Base-by-base conservation (phyloP, 495 filamentous ascomycete genomes). In the Penicillium odoratum region DNA sequence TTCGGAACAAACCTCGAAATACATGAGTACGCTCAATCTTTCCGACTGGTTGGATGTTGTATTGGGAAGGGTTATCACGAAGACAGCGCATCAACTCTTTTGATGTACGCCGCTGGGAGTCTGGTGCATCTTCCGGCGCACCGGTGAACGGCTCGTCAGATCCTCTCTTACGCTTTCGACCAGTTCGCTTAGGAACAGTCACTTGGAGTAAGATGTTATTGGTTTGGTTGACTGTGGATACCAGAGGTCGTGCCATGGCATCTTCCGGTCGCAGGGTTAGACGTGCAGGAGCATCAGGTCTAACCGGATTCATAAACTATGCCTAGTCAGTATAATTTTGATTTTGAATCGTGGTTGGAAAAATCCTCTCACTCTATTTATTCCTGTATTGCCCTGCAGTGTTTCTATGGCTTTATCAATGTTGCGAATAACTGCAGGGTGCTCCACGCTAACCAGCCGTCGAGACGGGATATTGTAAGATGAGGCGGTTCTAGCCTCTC, bases 201-300 rank as follows among this genome's bases (percentile, higher is more conserved):
- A 98, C 80, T 72, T 92, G 92, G 26, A 98, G 78, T 25, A 98
- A 78, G 29, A 98, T 69, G 62, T 96, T 94, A 60, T 88, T 88
- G 3, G 92, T 88, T 34, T 78, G 62, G 6, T 85, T 77, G 61
- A 85, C 86, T 30, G 82, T 83, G 7, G 94, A 96, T 34, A 85
- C 73, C 38, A 96, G 72, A 1, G 90, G 88, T 56, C 86, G 85
- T 59, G 87, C 83, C 68, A 90, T 84, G 6, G 86, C 83, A 74
- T 97, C 92, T 50, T 90, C 83, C 13, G 86, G 88, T 3, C 88
- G 83, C 51, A 97, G 80, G 62, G 87, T 85, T 4, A 95, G 67
- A 38, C 68, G 69, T 8, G 78, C 60, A 79, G 84, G 34, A 52
- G 61, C 74, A 48, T 76, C 69, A 18, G 73, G 50, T 53, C 74